Evolutionary conservation across 2,329 filamentous ascomycete species (phyloP), one percentile per base, ranked within the genome.

Genomic region (Harringtonia aguacate): DNA sequence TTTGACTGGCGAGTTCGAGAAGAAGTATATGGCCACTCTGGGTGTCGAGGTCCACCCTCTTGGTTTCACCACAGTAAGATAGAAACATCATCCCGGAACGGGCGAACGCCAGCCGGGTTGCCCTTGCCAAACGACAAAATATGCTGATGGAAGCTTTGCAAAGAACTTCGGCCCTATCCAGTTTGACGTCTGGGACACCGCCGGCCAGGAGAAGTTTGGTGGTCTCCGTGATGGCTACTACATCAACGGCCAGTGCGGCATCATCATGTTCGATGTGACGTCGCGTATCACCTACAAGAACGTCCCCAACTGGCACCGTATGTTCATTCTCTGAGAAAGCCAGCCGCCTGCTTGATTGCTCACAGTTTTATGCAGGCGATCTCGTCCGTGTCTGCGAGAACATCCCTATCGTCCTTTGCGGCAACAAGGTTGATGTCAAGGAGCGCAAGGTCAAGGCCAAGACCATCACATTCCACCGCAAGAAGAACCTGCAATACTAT

Each of bases 401-500:
- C 76, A 92, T 98, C 61, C 90, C 90, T 58, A 97, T 98, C 61
- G 92, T 97, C 60, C 85, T 98, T 54, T 88, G 82, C 68, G 90
- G 90, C 63, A 98, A 98, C 86, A 98, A 98, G 81, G 90, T 98
- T 67, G 90, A 98, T 62, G 92, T 98, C 54, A 98, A 98, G 85
- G 92, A 98, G 81, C 87, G 92, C 70, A 98, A 98, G 76, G 92
- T 98, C 66, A 98, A 98, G 83, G 92, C 92, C 64, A 98, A 98
- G 86, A 94, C 90, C 65, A 98, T 98, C 72, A 98, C 92, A 56
- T 98, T 98, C 86, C 92, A 98, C 80, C 87, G 92, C 73, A 98
- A 98, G 86, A 98, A 98, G 84, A 98, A 97, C 73, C 83, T 98
- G 43, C 92, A 98, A 73, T 98, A 97, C 81, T 98, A 98, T 79